Percentiles rank a stretch among this genome's conserved stretches.
Evolutionary conservation across 306 rosid genomes (phyloP).

Genomic region (Citrullus mucosospermus): DNA sequence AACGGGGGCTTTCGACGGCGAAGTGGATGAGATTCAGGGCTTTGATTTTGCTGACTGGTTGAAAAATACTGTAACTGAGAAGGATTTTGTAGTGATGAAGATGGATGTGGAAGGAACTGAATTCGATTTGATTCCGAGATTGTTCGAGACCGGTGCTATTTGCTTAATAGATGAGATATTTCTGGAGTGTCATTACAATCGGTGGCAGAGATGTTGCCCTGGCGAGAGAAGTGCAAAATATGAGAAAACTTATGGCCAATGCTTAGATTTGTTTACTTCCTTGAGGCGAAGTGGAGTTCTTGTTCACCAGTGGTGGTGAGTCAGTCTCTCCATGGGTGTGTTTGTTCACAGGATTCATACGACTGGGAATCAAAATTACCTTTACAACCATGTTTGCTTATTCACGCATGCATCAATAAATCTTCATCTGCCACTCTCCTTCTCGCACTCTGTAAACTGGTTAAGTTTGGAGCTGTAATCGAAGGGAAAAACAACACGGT

Average conservation of each 20-base stretch:
- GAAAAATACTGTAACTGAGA: constrained; percentile 50
- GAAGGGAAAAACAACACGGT: not conserved
- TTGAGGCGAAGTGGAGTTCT: constrained; percentile 87
- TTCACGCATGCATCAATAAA: not conserved
- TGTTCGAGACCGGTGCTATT: constrained; percentile 81
- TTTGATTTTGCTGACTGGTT: constrained; percentile 88
- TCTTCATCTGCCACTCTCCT: not conserved
- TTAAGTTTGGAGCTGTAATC: not conserved
- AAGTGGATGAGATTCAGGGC: constrained; percentile 78
- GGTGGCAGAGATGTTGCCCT: constrained; percentile 98
- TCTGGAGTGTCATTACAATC: constrained; percentile 91
- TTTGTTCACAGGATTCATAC: not conserved
- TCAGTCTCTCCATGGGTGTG: not conserved
- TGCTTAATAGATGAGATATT: constrained; percentile 90
- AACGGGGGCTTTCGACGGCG: constrained; percentile 29
- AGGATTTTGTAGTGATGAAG: constrained; percentile 95
- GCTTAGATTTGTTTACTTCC: constrained; percentile 65
- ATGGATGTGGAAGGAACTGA: constrained; percentile 99
- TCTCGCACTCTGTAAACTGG: not conserved
- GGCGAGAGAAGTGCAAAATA: constrained; percentile 84
- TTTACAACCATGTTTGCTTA: not conserved
- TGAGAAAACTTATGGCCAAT: constrained; percentile 69
- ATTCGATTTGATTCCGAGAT: constrained; percentile 75
- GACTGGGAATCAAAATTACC: not conserved
- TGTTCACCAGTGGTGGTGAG: constrained; percentile 96